phyloP scores from a whole-genome alignment of 1,139 yeast genomes.

The Geotrichum restrictum region DNA sequence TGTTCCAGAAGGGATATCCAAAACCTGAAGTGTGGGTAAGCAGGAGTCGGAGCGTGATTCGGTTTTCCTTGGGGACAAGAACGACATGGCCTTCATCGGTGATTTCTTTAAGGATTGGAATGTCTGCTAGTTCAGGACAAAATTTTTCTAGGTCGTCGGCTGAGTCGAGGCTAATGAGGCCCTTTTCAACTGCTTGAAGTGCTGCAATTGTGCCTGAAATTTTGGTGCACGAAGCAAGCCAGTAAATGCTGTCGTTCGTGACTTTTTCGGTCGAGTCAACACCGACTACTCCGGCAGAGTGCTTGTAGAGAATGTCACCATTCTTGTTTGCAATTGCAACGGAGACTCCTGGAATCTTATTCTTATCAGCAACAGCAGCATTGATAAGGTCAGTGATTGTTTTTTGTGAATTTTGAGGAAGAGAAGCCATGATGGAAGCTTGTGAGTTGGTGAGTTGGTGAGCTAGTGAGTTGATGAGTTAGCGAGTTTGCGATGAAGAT shows the following conservation, averaged over 20 bases:
- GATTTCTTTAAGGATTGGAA: slow-evolving; percentile 44
- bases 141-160: slow-evolving; percentile 35
- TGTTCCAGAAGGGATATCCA: slow-evolving; percentile 35
- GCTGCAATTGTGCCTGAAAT: slow-evolving; percentile 48
- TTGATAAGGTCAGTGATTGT: slow-evolving; percentile 10
- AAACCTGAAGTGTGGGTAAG: slow-evolving; percentile 46
- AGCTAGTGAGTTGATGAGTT: too few relatives aligned
- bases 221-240: slow-evolving; percentile 50
- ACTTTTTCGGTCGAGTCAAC: slow-evolving; percentile 27
- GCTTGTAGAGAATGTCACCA: slow-evolving; percentile 17
- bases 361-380: slow-evolving; percentile 17
- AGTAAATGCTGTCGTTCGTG: slow-evolving; percentile 39
- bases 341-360: slow-evolving; percentile 19
- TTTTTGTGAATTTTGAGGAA: slow-evolving; percentile 9
- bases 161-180: slow-evolving; percentile 44
- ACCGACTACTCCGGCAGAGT: slow-evolving; percentile 30
- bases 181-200: slow-evolving; percentile 47
- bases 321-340: slow-evolving; percentile 20
- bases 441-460: too few relatives aligned
- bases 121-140: slow-evolving; percentile 44
- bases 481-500: too few relatives aligned
- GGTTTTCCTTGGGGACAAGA: slow-evolving; percentile 38
- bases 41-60: slow-evolving; percentile 47
- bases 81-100: slow-evolving; percentile 43
- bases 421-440: slow-evolving; percentile 19